These are phyloP conservation scores for Teunomyces aglyptinius DNA, from an alignment of 805 yeast species.

Conservation along the genomic window DNA sequence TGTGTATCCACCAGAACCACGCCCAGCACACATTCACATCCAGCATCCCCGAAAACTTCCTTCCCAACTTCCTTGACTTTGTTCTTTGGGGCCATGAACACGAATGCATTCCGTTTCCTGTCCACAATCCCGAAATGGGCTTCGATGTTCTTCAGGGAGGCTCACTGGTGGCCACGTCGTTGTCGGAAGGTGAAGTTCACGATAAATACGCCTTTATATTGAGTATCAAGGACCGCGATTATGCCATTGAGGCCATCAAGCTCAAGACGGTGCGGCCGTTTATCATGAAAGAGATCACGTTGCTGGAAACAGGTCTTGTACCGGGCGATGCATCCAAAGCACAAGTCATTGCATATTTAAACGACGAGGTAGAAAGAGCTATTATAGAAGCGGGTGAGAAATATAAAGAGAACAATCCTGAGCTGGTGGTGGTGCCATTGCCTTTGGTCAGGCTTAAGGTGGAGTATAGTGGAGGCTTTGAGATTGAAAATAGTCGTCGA, in stretches of 20 bases:
- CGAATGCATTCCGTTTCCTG: constrained; percentile 78
- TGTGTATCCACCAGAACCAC: constrained; percentile 93
- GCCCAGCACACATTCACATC: constrained; percentile 76
- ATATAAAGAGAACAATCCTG: constrained; percentile 41
- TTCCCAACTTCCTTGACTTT: constrained; percentile 79
- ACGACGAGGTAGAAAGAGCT: constrained; percentile 62
- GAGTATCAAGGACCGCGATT: constrained; percentile 57
- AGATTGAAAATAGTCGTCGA: constrained; percentile 85
- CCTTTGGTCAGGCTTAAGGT: constrained; percentile 83
- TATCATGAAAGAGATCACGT: constrained; percentile 61
- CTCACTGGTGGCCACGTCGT: constrained; percentile 87
- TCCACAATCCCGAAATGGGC: constrained; percentile 54
- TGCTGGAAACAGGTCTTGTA: constrained; percentile 52
- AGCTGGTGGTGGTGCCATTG: constrained; percentile 45
- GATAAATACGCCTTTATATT: constrained; percentile 74
- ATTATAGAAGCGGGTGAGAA: constrained; percentile 56
- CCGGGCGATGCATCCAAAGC: constrained; percentile 61
- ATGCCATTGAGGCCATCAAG: constrained; percentile 56
- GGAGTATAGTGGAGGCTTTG: constrained; percentile 87
- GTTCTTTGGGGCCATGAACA: constrained; percentile 98
- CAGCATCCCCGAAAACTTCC: constrained; percentile 77
- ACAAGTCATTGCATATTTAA: constrained; percentile 59
- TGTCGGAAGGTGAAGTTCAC: constrained; percentile 79
- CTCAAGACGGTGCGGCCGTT: constrained; percentile 81
- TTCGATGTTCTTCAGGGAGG: constrained; percentile 90